Conservation (phyloP, 345 rosid genomes). For the Cardamine resedifolia region DNA sequence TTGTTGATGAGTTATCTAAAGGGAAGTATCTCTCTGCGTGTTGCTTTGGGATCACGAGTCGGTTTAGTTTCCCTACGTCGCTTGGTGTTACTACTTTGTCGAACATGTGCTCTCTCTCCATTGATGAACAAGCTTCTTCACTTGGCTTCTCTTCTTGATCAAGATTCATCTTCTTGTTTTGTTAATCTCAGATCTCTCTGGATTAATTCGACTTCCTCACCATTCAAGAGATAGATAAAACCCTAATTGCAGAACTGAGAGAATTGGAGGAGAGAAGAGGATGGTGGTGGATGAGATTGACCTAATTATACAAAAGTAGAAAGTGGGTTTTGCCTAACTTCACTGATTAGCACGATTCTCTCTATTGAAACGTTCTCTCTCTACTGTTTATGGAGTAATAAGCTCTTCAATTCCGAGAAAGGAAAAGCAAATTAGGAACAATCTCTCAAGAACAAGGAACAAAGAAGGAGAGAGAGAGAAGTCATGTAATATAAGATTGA, state of each 20-base stretch:
- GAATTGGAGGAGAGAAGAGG: constrained; percentile 19
- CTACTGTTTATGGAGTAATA: constrained; percentile 25
- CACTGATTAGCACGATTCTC: constrained; percentile 34
- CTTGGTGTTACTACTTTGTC: constrained; percentile 90
- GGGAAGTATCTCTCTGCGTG: constrained; percentile 86
- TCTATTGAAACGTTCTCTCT: constrained; percentile 14
- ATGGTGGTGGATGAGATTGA: constrained; percentile 42
- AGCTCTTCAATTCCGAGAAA: constrained; percentile 20
- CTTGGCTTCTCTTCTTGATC: constrained; percentile 35
- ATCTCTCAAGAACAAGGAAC: constrained; percentile 22
- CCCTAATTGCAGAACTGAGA: constrained; percentile 32
- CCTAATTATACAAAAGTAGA: constrained; percentile 38
- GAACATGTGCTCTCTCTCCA: constrained; percentile 62
- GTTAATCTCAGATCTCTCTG: not conserved
- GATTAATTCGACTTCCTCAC: not conserved
- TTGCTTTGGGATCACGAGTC: constrained; percentile 80
- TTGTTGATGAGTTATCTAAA: constrained; percentile 43
- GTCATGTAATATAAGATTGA: constrained; percentile 26
- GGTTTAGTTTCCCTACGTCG: constrained; percentile 81
- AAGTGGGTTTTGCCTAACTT: constrained; percentile 38
- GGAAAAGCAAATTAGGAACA: constrained; percentile 6
- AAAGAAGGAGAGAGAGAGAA: not conserved
- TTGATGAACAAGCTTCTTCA: constrained; percentile 29
- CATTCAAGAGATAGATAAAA: constrained; percentile 22
- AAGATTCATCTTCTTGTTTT: constrained; percentile 46